phyloP scores from a whole-genome alignment of 2,329 filamentous ascomycete genomes.

The Aspergillus jensenii region DNA sequence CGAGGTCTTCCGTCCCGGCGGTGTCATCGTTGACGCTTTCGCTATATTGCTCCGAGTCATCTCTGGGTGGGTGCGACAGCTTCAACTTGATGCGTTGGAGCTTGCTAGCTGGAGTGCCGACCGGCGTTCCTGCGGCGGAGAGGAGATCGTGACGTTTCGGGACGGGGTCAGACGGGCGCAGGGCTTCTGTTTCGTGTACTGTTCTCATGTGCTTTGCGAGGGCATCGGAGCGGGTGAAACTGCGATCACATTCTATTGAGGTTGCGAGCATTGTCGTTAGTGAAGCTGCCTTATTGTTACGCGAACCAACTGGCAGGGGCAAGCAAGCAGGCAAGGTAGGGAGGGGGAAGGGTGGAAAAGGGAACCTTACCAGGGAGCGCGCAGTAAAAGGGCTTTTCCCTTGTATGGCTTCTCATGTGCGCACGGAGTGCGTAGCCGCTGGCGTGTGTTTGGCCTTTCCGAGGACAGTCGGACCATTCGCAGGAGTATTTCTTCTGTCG shows the following conservation, averaged over 20 bases:
- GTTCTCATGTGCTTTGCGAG: constrained; percentile 98
- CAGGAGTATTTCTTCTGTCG: constrained; percentile 97
- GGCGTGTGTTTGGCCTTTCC: constrained; percentile 88
- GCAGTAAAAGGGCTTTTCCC: constrained; percentile 98
- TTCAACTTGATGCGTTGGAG: constrained; percentile 45
- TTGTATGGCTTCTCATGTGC: constrained; percentile 95
- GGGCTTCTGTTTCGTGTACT: constrained; percentile 92
- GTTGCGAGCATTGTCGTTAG: constrained; percentile 8
- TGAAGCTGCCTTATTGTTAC: neutral
- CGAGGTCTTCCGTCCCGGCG: constrained; percentile 34
- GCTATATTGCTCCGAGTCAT: constrained; percentile 28
- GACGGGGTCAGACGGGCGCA: constrained; percentile 63
- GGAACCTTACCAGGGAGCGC: constrained; percentile 73
- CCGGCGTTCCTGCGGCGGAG: constrained; percentile 29
- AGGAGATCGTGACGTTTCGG: constrained; percentile 36
- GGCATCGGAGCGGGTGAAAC: constrained; percentile 93
- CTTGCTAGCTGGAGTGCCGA: constrained; percentile 33
- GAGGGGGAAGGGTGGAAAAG: neutral
- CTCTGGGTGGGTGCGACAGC: constrained; percentile 36
- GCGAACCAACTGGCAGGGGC: neutral
- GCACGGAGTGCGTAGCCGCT: constrained; percentile 95
- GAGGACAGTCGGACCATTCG: constrained; percentile 86
- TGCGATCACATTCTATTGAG: constrained; percentile 82
- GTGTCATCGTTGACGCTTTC: constrained; percentile 28
- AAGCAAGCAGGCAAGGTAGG: neutral